Evolutionary conservation across 306 rosid genomes (phyloP), one percentile per base, ranked within the genome.

Genomic region (Quillaja saponaria): DNA sequence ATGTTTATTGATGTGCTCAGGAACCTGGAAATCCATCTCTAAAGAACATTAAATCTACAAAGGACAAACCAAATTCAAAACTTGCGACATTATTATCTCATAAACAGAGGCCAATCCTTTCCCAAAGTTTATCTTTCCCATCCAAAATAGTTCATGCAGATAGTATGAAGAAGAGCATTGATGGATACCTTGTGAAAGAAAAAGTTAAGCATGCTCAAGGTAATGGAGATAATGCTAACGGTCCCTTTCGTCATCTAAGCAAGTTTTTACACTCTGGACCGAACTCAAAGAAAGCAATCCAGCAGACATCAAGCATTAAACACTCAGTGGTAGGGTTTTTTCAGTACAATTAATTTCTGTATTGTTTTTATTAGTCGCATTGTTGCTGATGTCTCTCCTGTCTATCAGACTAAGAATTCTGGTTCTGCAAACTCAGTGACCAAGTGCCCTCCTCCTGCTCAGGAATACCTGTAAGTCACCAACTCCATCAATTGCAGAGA

Each of bases 91-190:
- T 71, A 14, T 19, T 76, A 49, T 55, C 87, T 71, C 82, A 77
- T 19, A 79, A 54, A 58, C 87, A 71, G 16, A 74, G 76, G 67
- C 69, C 68, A 60, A 47, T 58, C 33, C 79, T 86, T 61, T 82
- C 95, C 58, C 95, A 86, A 75, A 92, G 95, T 70, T 81, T 85
- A 57, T 79, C 95, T 18, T 83, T 89, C 65, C 95, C 96, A 10
- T 39, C 86, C n/a, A 88, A 74, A 76, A 66, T 83, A 64, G 66
- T 73, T 66, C 49, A 56, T 61, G 75, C 65, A 16, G 92, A 83
- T 47, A 68, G 63, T 50, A 64, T 82, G 80, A 89, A 79, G 81
- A 91, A 86, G 75, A 91, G 86, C 67, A 47, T 77, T 31, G 86
- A 82, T 64, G 87, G 74, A 28, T 53, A 71, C 58, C 75, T 71